These are phyloP conservation scores for Curvularia sp. DNA, from an alignment of 2,329 filamentous ascomycete genomes.

Conservation along the genomic window DNA sequence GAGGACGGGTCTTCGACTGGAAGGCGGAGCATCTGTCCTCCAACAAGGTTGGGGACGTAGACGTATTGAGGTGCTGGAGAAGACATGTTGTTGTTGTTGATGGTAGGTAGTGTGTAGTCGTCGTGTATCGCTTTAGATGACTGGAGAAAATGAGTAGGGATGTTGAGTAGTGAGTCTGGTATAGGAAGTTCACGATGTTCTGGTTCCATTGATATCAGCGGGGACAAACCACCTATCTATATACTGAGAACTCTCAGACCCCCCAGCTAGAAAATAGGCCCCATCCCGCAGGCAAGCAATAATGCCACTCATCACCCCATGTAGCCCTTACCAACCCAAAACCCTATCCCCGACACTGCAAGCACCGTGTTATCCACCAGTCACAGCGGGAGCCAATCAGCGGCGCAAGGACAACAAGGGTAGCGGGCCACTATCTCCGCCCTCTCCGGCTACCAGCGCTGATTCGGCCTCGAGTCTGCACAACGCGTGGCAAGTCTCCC, in stretches of 20 bases:
- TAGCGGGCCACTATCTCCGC: constrained; percentile 21
- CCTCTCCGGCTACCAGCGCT: constrained; percentile 21
- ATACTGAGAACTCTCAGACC: constrained; percentile 14
- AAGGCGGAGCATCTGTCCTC: constrained; percentile 49
- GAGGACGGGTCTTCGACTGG: constrained; percentile 37
- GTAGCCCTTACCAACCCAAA: constrained; percentile 27
- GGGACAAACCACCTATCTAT: constrained; percentile 15
- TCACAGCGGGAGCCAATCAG: constrained; percentile 10
- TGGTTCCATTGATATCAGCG: background rate
- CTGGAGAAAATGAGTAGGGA: background rate
- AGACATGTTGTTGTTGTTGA: constrained; percentile 39
- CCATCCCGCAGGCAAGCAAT: constrained; percentile 5
- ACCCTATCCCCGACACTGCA: constrained; percentile 32
- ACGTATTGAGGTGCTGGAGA: constrained; percentile 43
- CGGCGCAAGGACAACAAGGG: constrained; percentile 7
- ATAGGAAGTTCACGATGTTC: constrained; percentile 6
- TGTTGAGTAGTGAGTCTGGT: background rate
- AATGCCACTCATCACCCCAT: constrained; percentile 18
- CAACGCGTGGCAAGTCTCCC: constrained; percentile 35
- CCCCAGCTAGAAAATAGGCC: constrained; percentile 5
- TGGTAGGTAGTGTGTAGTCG: constrained; percentile 12
- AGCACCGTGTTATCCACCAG: constrained; percentile 17
- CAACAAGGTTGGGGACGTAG: constrained; percentile 51
- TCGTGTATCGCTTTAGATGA: background rate
- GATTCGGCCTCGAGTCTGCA: constrained; percentile 26